Percentiles rank a stretch among this genome's conserved stretches.
phyloP scores from a whole-genome alignment of 2,329 filamentous ascomycete genomes.

The Penicillium sp. region DNA sequence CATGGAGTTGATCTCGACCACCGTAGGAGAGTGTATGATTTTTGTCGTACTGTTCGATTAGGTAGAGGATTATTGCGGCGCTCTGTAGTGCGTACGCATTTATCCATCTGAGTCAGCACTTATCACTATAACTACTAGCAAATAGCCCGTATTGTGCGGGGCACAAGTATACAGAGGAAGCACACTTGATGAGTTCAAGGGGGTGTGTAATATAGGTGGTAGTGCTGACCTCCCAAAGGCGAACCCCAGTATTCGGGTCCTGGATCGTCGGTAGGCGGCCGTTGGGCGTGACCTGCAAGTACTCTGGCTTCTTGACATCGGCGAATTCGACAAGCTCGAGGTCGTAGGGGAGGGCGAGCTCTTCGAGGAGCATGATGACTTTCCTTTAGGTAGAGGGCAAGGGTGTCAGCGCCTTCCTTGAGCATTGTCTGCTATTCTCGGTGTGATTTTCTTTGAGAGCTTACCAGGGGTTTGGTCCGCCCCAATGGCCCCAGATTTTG shows the following conservation, averaged over 20 bases:
- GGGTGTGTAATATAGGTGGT: no score
- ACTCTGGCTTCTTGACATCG: slow-evolving; percentile 32
- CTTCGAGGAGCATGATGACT: slow-evolving; percentile 35
- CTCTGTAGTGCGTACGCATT: no score
- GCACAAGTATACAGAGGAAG: no score
- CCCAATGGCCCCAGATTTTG: slow-evolving; percentile 17
- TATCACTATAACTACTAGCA: no score
- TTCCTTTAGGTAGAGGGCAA: slow-evolving; percentile 14
- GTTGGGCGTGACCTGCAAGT: slow-evolving; percentile 29
- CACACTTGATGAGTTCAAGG: no score
- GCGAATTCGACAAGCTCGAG: slow-evolving; percentile 20
- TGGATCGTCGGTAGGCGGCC: slow-evolving; percentile 37
- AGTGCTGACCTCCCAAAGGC: slow-evolving; percentile 46
- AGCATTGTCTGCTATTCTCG: no score
- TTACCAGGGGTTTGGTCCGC: slow-evolving; percentile 26
- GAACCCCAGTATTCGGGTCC: slow-evolving; percentile 40
- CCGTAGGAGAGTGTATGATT: slow-evolving; percentile 39
- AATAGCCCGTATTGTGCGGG: no score
- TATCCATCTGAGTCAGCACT: no score
- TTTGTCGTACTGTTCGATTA: slow-evolving; percentile 49
- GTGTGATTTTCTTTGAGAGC: no score
- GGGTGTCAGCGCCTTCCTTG: no score
- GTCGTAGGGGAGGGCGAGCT: slow-evolving; percentile 34
- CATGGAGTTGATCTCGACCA: slow-evolving; percentile 37
- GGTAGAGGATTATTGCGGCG: slow-evolving; percentile 46